A percentile compares a stretch with the other conserved stretches of the same genome.
These are phyloP conservation scores for Metschnikowia shivogae DNA, from an alignment of 805 yeast genomes.

Conservation along the genomic window DNA sequence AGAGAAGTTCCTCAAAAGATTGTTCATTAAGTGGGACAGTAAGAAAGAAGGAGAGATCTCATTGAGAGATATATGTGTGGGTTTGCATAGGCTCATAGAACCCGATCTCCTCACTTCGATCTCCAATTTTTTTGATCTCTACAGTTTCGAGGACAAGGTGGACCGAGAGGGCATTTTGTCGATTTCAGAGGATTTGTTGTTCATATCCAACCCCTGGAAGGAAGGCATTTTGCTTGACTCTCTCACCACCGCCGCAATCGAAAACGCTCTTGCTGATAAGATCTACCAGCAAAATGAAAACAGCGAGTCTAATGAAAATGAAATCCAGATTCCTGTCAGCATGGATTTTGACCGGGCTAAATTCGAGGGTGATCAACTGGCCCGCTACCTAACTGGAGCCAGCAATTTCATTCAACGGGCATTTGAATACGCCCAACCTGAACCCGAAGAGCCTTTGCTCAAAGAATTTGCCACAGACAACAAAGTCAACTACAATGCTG, in stretches of 20 bases:
- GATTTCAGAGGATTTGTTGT: slow-evolving; percentile 82
- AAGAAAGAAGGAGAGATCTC: slow-evolving; percentile 51
- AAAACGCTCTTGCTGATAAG: slow-evolving; percentile 62
- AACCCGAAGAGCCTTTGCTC: slow-evolving; percentile 39
- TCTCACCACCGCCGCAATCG: slow-evolving; percentile 59
- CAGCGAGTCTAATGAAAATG: slow-evolving; percentile 22
- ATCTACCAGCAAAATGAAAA: slow-evolving; percentile 42
- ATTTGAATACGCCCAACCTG: slow-evolving; percentile 83
- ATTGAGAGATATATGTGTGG: slow-evolving; percentile 65
- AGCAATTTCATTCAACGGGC: slow-evolving; percentile 82
- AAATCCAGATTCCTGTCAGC: slow-evolving; percentile 51
- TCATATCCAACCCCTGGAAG: slow-evolving; percentile 81
- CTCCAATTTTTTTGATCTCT: slow-evolving; percentile 73
- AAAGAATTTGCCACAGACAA: slow-evolving; percentile 35
- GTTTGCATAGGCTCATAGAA: slow-evolving; percentile 65
- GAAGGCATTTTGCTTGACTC: slow-evolving; percentile 64
- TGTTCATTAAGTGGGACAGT: slow-evolving; percentile 73
- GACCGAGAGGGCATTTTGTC: slow-evolving; percentile 76
- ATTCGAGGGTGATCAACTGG: slow-evolving; percentile 62
- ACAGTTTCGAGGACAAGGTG: slow-evolving; percentile 52
- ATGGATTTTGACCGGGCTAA: slow-evolving; percentile 59
- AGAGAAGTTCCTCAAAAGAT: slow-evolving; percentile 51
- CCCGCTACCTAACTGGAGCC: slow-evolving; percentile 80
- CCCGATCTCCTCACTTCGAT: slow-evolving; percentile 75
- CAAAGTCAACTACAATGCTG: slow-evolving; percentile 62